Evolutionary conservation across 257 asterid genomes (phyloP).

Genomic region (Eucommia ulmoides): DNA sequence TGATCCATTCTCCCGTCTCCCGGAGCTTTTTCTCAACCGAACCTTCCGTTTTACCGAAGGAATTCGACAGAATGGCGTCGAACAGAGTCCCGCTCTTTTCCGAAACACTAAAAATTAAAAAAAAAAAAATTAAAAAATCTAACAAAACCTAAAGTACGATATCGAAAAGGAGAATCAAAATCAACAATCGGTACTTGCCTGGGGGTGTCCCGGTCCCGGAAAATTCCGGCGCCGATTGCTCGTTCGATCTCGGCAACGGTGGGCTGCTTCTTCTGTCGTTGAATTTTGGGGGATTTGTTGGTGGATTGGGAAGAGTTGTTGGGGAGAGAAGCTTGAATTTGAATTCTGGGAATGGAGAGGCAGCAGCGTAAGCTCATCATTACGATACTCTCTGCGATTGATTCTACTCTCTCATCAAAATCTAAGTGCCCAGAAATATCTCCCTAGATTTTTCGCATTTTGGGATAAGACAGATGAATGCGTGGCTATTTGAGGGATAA

Average conservation of each 20-base stretch:
- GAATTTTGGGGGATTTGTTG: no score
- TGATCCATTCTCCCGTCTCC: conserved; percentile 69
- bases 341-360: no score
- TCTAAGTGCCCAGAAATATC: no score
- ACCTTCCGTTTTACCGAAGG: conserved; percentile 51
- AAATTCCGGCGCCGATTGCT: conserved; percentile 72
- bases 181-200: conserved; percentile 21
- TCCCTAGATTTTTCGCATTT: no score
- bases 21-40: conserved; percentile 59
- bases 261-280: conserved; percentile 26
- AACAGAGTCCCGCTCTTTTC: conserved; percentile 25
- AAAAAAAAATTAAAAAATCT: background rate
- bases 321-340: no score
- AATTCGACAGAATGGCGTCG: conserved; percentile 29
- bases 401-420: no score
- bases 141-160: background rate
- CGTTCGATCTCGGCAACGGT: conserved; percentile 61
- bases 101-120: conserved; percentile 19
- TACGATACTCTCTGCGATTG: no score
- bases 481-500: no score
- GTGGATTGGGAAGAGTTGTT: no score
- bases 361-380: no score
- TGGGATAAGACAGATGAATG: no score
- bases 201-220: conserved; percentile 36
- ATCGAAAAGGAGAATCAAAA: background rate